These are phyloP conservation scores for Ceratocystis variospora DNA, from an alignment of 2,329 filamentous ascomycete species.

Conservation along the genomic window DNA sequence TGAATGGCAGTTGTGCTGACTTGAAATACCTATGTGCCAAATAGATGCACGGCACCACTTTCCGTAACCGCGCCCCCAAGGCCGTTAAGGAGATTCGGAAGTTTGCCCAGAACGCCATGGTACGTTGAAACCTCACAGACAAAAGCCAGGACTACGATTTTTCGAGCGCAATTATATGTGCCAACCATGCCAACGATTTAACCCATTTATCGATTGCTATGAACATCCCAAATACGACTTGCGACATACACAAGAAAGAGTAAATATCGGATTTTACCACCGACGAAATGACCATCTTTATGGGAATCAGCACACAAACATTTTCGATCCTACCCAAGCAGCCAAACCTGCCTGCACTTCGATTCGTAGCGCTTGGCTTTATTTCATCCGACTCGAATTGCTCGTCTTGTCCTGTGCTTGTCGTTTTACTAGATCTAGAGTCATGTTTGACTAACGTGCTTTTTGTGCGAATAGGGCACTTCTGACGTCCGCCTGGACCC, in stretches of 20 bases:
- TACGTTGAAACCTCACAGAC: slow-evolving; percentile 38
- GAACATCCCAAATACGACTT: neutral
- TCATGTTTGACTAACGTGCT: slow-evolving; percentile 17
- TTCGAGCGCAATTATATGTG: neutral
- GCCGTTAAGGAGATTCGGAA: slow-evolving; percentile 99
- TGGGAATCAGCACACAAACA: neutral
- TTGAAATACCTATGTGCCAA: slow-evolving; percentile 17
- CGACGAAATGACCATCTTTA: neutral
- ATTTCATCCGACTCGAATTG: neutral
- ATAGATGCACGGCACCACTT: slow-evolving; percentile 89
- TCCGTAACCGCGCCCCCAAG: slow-evolving; percentile 98
- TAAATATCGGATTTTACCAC: neutral
- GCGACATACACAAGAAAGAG: neutral
- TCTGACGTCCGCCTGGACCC: slow-evolving; percentile 95
- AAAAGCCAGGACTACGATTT: slow-evolving; percentile 12
- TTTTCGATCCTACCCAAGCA: neutral
- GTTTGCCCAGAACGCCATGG: slow-evolving; percentile 91
- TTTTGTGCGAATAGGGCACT: slow-evolving; percentile 55
- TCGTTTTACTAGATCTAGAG: neutral
- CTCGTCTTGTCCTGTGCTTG: neutral
- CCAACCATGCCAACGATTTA: neutral
- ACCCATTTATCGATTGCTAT: neutral
- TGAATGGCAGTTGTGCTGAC: slow-evolving; percentile 26
- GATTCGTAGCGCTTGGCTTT: neutral
- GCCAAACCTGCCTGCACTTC: neutral